A percentile compares a stretch with the other conserved stretches of the same genome.
These are phyloP conservation scores for Mitragyna speciosa DNA, from an alignment of 257 asterid species.

Conservation along the genomic window DNA sequence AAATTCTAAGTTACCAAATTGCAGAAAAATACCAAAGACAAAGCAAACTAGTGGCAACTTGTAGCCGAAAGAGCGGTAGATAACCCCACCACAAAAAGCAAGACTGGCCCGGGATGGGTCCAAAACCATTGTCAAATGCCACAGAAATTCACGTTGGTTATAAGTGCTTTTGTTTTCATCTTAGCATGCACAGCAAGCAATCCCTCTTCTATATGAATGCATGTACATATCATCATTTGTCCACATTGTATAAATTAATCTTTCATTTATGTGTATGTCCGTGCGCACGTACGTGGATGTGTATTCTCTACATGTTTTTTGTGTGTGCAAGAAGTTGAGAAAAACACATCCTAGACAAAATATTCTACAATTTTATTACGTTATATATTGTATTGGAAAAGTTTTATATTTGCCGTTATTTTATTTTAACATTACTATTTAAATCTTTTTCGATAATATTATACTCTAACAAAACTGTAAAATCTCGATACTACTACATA, in stretches of 20 bases:
- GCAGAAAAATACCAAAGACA: background rate
- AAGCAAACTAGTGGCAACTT: background rate
- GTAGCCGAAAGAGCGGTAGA: conserved; percentile 30
- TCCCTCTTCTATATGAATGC: conserved; percentile 25
- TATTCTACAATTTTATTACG: too few species aligned
- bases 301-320: background rate
- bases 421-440: too few species aligned
- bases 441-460: too few species aligned
- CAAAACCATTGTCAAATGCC: conserved; percentile 26
- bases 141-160: conserved; percentile 27
- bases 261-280: conserved; percentile 5
- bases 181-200: conserved; percentile 27
- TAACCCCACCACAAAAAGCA: conserved; percentile 13
- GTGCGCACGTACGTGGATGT: background rate
- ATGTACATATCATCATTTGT: background rate
- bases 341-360: background rate
- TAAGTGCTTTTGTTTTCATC: conserved; percentile 43
- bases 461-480: too few species aligned
- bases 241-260: background rate
- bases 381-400: too few species aligned
- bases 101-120: conserved; percentile 37
- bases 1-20: background rate
- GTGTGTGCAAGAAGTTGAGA: background rate
- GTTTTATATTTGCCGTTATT: too few species aligned
- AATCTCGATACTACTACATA: too few species aligned